Evolutionary conservation across 2,329 filamentous ascomycete genomes (phyloP), one percentile per base, ranked within the genome.

Genomic region (Fusarium dimerum): DNA sequence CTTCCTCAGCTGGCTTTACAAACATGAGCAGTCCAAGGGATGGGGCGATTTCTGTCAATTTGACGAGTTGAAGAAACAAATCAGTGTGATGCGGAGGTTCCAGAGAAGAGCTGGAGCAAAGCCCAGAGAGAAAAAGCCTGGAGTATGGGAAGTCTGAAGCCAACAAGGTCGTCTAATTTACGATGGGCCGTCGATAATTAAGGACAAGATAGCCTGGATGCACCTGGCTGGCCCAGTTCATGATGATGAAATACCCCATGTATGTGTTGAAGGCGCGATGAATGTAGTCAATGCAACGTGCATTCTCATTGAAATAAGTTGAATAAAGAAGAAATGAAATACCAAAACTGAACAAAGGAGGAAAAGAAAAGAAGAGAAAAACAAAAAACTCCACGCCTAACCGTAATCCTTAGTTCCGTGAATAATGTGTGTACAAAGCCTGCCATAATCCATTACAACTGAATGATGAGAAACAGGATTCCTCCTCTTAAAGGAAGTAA

Each of bases 401-500:
- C 58, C 61, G 42, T 63, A 48, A 56, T 39, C 55, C 61, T 48
- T 56, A 50, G 40, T 49, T 59, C 48, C 48, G 20, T 26, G 20
- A 54, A 51, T 48, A 52, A 56, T 52, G 43, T 53, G 43, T 61
- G 46, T 56, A 52, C 45, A 63, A 64, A 56, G 48, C 47, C 48
- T 45, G 40, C 52, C 45, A 32, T 48, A 40, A 43, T 44, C 45
- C 50, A 39, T 50, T 42, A 29, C 41, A 52, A 55, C 47, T 7
- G 39, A 34, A 34, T 12, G 41, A 54, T 10, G 43, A 36, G 18
- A 30, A 18, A 45, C 15, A 47, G 12, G n/a, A 15, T 20, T 40
- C 6, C 40, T 11, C 6, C 40, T 26, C 20, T 71, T 70, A 86
- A 73, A 99, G 77, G 73, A 99, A 99, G 77, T 97, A 99, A 75